These are phyloP conservation scores for Chaetoceros muelleri DNA, from an alignment of 108 stramenopile genomes.

Conservation along the genomic window DNA sequence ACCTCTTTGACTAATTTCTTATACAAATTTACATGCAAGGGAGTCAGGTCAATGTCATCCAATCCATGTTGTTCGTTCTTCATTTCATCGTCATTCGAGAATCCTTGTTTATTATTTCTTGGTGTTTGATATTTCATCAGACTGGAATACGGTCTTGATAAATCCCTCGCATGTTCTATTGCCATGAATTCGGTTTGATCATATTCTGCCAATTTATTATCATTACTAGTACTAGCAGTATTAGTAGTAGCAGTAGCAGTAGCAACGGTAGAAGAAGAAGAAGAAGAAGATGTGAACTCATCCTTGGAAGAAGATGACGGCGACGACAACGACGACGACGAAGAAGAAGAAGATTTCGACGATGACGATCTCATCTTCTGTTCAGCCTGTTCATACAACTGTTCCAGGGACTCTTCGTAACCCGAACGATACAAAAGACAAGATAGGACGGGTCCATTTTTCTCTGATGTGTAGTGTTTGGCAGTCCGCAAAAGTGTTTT, in stretches of 20 bases:
- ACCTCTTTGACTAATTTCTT: constrained; percentile 1
- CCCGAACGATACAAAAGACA: constrained; percentile 55
- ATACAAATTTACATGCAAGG: neutral
- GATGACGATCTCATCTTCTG: neutral
- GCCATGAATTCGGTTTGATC: constrained; percentile 12
- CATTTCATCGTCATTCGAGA: constrained; percentile 6
- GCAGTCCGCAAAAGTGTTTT: constrained; percentile 57
- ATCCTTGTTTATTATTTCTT: constrained; percentile 1
- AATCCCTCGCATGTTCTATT: constrained; percentile 18
- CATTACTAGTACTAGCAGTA: too few relatives aligned
- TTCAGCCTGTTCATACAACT: constrained; percentile 10
- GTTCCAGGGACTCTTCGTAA: constrained; percentile 44
- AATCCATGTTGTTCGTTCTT: constrained; percentile 7
- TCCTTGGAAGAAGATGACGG: too few relatives aligned
- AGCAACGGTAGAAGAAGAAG: too few relatives aligned
- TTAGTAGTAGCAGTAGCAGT: too few relatives aligned
- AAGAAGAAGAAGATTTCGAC: neutral
- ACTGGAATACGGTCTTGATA: constrained; percentile 24
- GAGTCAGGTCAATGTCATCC: too few relatives aligned
- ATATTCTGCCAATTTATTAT: too few relatives aligned
- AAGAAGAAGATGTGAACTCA: too few relatives aligned
- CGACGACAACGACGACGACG: neutral
- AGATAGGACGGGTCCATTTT: constrained; percentile 26
- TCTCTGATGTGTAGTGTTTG: constrained; percentile 43
- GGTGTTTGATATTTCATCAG: constrained; percentile 16